Evolutionary conservation across 345 rosid genomes (phyloP), one percentile per base, ranked within the genome.

Genomic region (Moricandia arvensis): DNA sequence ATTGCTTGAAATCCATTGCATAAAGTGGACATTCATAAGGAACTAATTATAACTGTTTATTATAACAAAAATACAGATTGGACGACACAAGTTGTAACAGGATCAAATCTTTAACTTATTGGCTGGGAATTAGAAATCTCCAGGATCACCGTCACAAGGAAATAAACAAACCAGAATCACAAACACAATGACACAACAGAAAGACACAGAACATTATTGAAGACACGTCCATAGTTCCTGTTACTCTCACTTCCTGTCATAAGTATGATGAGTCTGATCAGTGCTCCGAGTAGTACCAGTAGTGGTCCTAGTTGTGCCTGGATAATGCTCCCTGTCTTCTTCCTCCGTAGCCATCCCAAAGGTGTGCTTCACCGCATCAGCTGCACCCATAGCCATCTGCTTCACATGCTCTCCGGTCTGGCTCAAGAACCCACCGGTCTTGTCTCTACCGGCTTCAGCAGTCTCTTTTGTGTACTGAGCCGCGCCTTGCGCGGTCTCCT

Each of bases 341-440:
- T 77, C 79, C 4, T 82, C 85, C 1, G 77, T 67, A 34, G 66
- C 79, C 38, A 86, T 80, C 0, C 96, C 91, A 41, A 90, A 78
- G 3, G 90, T 80, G 21, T 81, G 81, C 75, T 86, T 90, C 15
- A 91, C 86, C 0, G 90, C 81, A 15, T 82, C 93, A 45, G 82
- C 80, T 8, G 93, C 89, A 5, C 85, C 83, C 49, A 82, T 83
- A 1, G 97, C 89, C 81, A 81, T 79, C 66, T 80, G 78, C 83
- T 66, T 91, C 74, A 88, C 80, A 12, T 84, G 84, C 69, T 86
- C 94, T 37, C 90, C 86, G 0, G 96, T 83, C 81, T 80, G 71
- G 64, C 81, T 72, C 4, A 89, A 49, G 17, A 86, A 74, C 16
- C 91, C 90, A 13, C 74, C 75, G 0, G 84, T 83, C 75, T 81